A percentile compares a stretch with the other conserved stretches of the same genome.
phyloP scores from a whole-genome alignment of 768 basidiomycete genomes.

The Psilocybe azurescens region DNA sequence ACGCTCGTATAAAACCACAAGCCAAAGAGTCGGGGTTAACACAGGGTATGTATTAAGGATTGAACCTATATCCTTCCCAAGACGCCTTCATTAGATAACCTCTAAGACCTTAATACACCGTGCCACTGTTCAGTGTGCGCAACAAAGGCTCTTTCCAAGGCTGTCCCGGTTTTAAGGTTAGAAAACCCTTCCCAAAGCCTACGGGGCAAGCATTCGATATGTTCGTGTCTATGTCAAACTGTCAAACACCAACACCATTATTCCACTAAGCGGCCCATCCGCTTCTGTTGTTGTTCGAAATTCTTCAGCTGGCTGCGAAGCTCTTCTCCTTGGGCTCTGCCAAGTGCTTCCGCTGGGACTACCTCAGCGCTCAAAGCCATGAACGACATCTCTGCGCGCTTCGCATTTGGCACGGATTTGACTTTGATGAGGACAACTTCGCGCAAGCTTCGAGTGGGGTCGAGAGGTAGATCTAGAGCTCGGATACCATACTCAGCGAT shows the following conservation, averaged over 20 bases:
- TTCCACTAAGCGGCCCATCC: conserved; percentile 2
- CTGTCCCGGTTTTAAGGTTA: not conserved
- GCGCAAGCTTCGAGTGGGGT: not conserved
- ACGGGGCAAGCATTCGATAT: conserved; percentile 3
- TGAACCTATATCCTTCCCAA: too few relatives aligned
- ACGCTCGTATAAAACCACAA: too few relatives aligned
- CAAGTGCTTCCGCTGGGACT: not conserved
- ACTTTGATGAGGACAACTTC: conserved; percentile 3
- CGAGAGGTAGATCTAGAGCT: not conserved
- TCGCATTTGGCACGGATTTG: not conserved
- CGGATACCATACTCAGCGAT: not conserved
- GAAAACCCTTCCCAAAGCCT: conserved; percentile 2
- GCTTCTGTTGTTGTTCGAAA: not conserved
- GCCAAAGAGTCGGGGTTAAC: too few relatives aligned
- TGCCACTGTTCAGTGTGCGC: not conserved
- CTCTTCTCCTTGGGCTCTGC: not conserved
- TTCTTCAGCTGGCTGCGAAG: not conserved
- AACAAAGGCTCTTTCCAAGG: conserved; percentile 4
- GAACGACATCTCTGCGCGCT: not conserved
- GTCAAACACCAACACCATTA: conserved; percentile 4
- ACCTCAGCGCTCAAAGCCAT: not conserved
- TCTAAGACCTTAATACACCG: too few relatives aligned
- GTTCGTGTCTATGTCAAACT: not conserved
- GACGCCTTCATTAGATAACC: too few relatives aligned
- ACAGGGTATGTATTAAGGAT: too few relatives aligned